Conservation (phyloP, 1,284 basidiomycete species). For the Tilletia walkeri region DNA sequence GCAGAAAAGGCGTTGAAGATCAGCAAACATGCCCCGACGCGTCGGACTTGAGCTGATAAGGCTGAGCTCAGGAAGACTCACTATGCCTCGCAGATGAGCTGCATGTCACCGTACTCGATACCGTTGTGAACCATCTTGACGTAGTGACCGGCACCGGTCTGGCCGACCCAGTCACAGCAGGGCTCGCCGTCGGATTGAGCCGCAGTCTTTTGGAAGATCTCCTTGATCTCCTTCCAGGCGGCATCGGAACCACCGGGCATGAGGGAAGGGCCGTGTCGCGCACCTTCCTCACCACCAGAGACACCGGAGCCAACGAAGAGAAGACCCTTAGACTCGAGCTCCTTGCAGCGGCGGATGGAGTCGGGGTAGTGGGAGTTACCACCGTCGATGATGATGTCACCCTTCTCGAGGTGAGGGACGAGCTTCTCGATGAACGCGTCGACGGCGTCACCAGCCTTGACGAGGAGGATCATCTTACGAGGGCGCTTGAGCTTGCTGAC, state of each 20-base stretch:
- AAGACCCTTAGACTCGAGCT: constrained; percentile 89
- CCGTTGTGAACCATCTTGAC: constrained; percentile 99
- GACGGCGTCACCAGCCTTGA: constrained; percentile 68
- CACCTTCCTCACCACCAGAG: constrained; percentile 99
- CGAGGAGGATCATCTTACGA: constrained; percentile 86
- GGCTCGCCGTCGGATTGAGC: constrained; percentile 94
- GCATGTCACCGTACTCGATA: constrained; percentile 94
- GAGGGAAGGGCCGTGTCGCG: constrained; percentile 92
- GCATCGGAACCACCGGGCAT: constrained; percentile 96
- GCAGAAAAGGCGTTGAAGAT: background rate
- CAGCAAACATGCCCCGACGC: background rate
- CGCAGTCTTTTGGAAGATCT: constrained; percentile 97
- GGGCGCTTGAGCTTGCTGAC: constrained; percentile 63
- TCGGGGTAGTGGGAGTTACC: constrained; percentile 99
- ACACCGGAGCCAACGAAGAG: constrained; percentile 98
- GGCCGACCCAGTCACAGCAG: constrained; percentile 99
- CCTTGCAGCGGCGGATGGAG: constrained; percentile 87
- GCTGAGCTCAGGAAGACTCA: background rate
- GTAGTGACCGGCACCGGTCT: constrained; percentile 89
- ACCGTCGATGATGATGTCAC: constrained; percentile 96
- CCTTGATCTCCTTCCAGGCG: constrained; percentile 95
- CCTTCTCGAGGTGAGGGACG: constrained; percentile 64
- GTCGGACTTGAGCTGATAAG: background rate
- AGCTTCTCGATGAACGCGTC: constrained; percentile 65
- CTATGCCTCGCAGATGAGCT: constrained; percentile 82